phyloP scores from a whole-genome alignment of 805 yeast species.

The Lipomyces spencermartinsiae region DNA sequence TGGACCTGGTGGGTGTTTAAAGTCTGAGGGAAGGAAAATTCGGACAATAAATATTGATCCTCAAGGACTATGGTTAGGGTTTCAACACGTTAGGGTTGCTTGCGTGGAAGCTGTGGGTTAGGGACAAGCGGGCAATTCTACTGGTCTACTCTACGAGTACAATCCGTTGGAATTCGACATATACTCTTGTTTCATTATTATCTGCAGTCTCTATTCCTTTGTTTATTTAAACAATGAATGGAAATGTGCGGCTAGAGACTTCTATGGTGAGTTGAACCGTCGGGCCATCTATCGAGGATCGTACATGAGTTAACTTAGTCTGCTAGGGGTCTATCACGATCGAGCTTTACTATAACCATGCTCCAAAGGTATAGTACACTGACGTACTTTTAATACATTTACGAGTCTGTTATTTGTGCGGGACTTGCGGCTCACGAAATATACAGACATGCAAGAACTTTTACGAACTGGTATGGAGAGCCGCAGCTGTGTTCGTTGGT shows the following conservation, averaged over 20 bases:
- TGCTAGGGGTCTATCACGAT: conserved; percentile 40
- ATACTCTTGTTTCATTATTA: neutral
- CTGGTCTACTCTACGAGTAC: neutral
- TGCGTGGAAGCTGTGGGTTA: neutral
- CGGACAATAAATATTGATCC: neutral
- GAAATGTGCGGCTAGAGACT: conserved; percentile 33
- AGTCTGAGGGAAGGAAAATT: neutral
- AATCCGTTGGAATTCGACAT: neutral
- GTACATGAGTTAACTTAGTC: neutral
- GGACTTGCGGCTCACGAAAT: neutral
- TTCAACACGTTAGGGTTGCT: neutral
- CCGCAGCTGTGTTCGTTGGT: neutral
- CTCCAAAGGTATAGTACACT: conserved; percentile 40
- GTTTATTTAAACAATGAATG: conserved; percentile 20
- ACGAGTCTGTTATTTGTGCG: neutral
- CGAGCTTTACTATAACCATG: conserved; percentile 43
- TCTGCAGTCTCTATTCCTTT: neutral
- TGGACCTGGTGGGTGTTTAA: neutral
- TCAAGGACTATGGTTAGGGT: neutral
- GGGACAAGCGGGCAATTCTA: neutral
- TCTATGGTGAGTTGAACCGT: conserved; percentile 28
- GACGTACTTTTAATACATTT: neutral
- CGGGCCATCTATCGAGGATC: neutral
- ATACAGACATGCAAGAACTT: conserved; percentile 38
- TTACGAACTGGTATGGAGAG: conserved; percentile 27